These are phyloP conservation scores for Pestalotiopsis sp. DNA, from an alignment of 2,329 filamentous ascomycete genomes.

Conservation along the genomic window DNA sequence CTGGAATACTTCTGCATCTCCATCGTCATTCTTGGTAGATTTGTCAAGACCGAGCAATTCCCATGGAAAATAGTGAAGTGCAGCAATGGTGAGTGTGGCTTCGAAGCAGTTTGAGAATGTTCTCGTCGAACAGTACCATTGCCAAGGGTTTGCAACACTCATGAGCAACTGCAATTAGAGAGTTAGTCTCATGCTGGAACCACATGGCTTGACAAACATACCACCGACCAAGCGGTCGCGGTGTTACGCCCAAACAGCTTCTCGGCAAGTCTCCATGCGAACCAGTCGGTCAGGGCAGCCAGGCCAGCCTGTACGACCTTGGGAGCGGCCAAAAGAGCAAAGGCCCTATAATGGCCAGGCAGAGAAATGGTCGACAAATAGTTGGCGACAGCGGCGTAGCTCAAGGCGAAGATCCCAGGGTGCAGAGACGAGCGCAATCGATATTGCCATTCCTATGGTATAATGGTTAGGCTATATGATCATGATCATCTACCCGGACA, in stretches of 20 bases:
- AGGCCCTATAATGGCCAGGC: slow-evolving; percentile 9
- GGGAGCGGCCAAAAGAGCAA: slow-evolving; percentile 66
- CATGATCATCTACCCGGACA: neutral
- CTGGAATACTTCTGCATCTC: slow-evolving; percentile 32
- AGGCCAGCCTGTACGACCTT: slow-evolving; percentile 76
- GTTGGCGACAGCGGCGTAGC: slow-evolving; percentile 67
- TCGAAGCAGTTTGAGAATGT: slow-evolving; percentile 95
- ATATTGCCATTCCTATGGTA: slow-evolving; percentile 84
- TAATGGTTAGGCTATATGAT: neutral
- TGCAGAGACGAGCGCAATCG: slow-evolving; percentile 89
- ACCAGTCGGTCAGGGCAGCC: slow-evolving; percentile 81
- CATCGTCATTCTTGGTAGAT: slow-evolving; percentile 42
- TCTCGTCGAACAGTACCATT: slow-evolving; percentile 92
- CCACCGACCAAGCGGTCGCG: slow-evolving; percentile 68
- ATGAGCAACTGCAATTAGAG: slow-evolving; percentile 61
- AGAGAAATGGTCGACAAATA: slow-evolving; percentile 42
- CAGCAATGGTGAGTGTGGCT: slow-evolving; percentile 80
- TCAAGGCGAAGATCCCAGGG: slow-evolving; percentile 79
- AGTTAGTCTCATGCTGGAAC: slow-evolving; percentile 14
- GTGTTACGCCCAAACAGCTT: slow-evolving; percentile 70
- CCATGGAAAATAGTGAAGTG: slow-evolving; percentile 89
- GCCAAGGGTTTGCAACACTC: slow-evolving; percentile 81
- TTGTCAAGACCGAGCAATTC: slow-evolving; percentile 55
- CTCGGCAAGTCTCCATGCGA: slow-evolving; percentile 80
- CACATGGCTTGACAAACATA: slow-evolving; percentile 47